phyloP scores from a whole-genome alignment of 2,329 filamentous ascomycete species.

The Claviceps quebecensis region DNA sequence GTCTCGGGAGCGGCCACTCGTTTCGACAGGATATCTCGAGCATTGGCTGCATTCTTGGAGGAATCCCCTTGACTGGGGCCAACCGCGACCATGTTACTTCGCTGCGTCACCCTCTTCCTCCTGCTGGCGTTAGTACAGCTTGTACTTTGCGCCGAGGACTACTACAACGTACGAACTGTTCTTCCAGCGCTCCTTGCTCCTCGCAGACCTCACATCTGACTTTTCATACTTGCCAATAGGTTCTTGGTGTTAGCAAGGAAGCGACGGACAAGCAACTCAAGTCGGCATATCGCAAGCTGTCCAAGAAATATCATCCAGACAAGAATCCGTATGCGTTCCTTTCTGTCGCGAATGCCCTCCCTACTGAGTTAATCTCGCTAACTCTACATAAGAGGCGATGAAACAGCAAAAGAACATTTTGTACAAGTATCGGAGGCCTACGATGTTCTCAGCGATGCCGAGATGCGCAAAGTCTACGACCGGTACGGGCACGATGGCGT shows the following conservation, averaged over 20 bases:
- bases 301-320: conserved; percentile 93
- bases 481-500: conserved; percentile 86
- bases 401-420: conserved; percentile 76
- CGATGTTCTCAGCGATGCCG: conserved; percentile 69
- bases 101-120: conserved; percentile 33
- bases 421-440: conserved; percentile 91
- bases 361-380: background rate
- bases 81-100: conserved; percentile 34
- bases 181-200: background rate
- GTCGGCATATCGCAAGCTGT: conserved; percentile 77
- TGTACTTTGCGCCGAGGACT: conserved; percentile 52
- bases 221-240: conserved; percentile 25
- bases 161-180: conserved; percentile 50
- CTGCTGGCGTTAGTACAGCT: conserved; percentile 41
- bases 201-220: background rate
- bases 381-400: conserved; percentile 46
- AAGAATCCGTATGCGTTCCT: conserved; percentile 71
- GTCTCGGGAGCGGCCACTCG: background rate
- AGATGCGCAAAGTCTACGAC: conserved; percentile 82
- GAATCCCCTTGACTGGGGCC: conserved; percentile 7
- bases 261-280: conserved; percentile 85
- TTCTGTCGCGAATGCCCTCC: background rate
- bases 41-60: background rate
- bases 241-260: conserved; percentile 65
- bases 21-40: background rate